Evolutionary conservation across 1,284 basidiomycete genomes (phyloP), one percentile per base, ranked within the genome.

Genomic region (Amylostereum areolatum): DNA sequence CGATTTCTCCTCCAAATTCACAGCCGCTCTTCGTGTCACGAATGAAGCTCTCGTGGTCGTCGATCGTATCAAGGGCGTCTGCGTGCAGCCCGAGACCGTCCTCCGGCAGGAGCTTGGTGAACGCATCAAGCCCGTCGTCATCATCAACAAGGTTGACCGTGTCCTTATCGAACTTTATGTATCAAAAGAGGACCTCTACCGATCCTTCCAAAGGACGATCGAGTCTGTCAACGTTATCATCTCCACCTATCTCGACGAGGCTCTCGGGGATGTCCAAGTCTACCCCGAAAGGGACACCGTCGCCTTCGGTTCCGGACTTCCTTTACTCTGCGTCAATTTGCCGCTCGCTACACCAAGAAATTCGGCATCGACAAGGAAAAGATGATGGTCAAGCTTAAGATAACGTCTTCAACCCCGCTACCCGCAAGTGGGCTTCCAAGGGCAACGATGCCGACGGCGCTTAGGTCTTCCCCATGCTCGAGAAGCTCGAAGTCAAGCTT

Each of bases 71-170:
- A 96, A 99, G 71, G 97, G 97, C 81, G 97, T 99, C 66, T 99
- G 97, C 72, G 97, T 99, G 48, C 97, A 99, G 77, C 99, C 97
- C 67, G 97, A 99, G 79, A 99, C 97, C 42, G 97, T 99, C 57
- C 83, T 99, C 53, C 94, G 97, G 65, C 97, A 99, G 70, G 92
- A 97, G 52, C 83, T 99, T 49, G 83, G 85, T 53, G 97, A 99
- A 78, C 94, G 97, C 73, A 98, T 99, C 80, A 99, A 97, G 79
- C 97, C 97, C 62, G 96, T 99, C 65, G 85, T 98, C 65, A 87
- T 97, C 75, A 95, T 99, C 78, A 99, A 99, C 89, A 99, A 99
- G 82, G 95, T 99, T 66, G 97, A 99, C 76, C 96, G 97, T 70
- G 97, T 97, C 54, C 85, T 99, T 48, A 92, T 99, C 63, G 97